These are phyloP conservation scores for Betula pendula DNA, from an alignment of 306 rosid species.

Conservation along the genomic window DNA sequence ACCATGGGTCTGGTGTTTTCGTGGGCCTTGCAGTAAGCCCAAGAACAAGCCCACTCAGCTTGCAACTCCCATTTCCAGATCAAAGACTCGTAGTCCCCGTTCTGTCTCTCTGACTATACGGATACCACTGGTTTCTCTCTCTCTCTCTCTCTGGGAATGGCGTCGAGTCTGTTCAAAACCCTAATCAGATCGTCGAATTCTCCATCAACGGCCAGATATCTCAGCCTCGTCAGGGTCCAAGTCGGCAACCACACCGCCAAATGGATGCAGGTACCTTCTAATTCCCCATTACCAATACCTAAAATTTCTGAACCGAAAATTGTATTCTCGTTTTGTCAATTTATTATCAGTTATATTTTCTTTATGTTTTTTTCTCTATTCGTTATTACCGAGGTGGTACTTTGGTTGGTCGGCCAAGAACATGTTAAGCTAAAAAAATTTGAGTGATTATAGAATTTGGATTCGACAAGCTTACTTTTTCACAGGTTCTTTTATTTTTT, in stretches of 20 bases:
- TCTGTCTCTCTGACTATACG: background rate
- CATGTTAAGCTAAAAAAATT: background rate
- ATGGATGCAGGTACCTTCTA: slow-evolving; percentile 74
- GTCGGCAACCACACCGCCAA: slow-evolving; percentile 72
- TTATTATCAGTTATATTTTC: background rate
- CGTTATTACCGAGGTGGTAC: background rate
- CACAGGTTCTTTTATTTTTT: background rate
- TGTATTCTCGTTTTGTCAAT: background rate
- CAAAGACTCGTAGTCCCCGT: background rate
- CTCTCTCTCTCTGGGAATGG: slow-evolving; percentile 43
- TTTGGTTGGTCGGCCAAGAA: background rate
- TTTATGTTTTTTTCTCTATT: background rate
- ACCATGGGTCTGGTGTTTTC: too few relatives aligned
- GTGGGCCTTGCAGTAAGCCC: background rate
- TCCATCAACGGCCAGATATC: slow-evolving; percentile 43
- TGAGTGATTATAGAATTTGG: background rate
- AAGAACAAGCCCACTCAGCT: too few relatives aligned
- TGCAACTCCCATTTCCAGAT: background rate
- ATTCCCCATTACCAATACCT: background rate
- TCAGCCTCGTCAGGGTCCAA: slow-evolving; percentile 59
- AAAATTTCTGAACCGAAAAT: background rate
- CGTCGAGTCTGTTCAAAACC: slow-evolving; percentile 64
- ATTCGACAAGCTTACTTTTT: background rate
- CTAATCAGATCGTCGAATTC: slow-evolving; percentile 49
- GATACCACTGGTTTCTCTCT: slow-evolving; percentile 4